phyloP scores from a whole-genome alignment of 805 yeast genomes.

The Naumovozyma castellii region DNA sequence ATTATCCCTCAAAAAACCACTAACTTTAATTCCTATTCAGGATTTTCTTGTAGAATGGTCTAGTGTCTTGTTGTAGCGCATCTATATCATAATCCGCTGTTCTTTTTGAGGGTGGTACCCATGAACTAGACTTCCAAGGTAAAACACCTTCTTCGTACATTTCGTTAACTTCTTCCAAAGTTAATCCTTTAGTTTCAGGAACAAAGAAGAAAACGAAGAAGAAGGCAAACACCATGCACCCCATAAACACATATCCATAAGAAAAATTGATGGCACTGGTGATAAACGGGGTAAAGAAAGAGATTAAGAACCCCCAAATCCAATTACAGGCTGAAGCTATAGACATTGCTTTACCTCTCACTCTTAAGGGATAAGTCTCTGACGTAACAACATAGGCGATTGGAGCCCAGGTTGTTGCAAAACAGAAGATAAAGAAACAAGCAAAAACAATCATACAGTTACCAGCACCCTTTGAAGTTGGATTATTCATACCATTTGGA shows the following conservation, averaged over 20 bases:
- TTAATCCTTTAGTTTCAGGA: conserved; percentile 68
- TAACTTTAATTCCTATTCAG: conserved; percentile 3
- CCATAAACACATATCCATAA: conserved; percentile 53
- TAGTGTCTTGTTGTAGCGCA: conserved; percentile 13
- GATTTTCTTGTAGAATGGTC: conserved; percentile 16
- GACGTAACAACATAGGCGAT: conserved; percentile 51
- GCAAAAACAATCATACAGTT: conserved; percentile 33
- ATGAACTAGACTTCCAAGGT: conserved; percentile 38
- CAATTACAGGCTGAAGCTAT: conserved; percentile 58
- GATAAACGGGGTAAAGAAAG: conserved; percentile 61
- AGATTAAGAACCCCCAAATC: conserved; percentile 58
- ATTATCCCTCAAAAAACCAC: not conserved
- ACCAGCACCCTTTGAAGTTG: conserved; percentile 31
- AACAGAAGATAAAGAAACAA: conserved; percentile 50
- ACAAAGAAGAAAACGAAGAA: conserved; percentile 61
- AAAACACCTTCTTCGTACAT: conserved; percentile 34
- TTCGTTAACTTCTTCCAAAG: conserved; percentile 70
- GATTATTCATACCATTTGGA: conserved; percentile 31
- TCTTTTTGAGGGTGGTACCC: conserved; percentile 38
- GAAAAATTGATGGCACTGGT: conserved; percentile 53
- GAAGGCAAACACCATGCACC: conserved; percentile 45
- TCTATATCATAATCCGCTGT: conserved; percentile 13
- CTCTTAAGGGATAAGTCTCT: conserved; percentile 61
- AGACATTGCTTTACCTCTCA: conserved; percentile 49
- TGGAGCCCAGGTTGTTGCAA: conserved; percentile 67